Conservation (phyloP, 2,329 filamentous ascomycete genomes). For the Emmonsiellopsis sp. region DNA sequence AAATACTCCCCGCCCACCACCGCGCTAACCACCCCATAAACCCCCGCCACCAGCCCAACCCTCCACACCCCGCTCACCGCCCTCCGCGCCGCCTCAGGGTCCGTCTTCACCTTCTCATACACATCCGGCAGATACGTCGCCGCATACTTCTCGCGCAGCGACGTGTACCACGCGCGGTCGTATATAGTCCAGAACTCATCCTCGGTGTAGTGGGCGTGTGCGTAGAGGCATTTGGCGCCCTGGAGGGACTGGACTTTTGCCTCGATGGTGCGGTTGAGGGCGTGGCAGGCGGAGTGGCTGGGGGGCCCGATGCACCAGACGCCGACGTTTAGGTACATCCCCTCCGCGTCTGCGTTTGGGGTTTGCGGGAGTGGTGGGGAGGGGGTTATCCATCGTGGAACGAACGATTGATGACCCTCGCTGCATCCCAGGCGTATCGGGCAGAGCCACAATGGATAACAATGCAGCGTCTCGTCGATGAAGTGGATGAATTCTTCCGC, state of each 20-base stretch:
- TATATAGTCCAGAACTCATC: conserved; percentile 37
- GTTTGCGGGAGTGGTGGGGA: conserved; percentile 12
- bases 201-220: conserved; percentile 70
- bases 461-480: conserved; percentile 33
- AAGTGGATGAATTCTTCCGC: conserved; percentile 43
- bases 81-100: not conserved
- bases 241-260: conserved; percentile 57
- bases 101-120: conserved; percentile 26
- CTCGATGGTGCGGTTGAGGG: conserved; percentile 63
- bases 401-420: not conserved
- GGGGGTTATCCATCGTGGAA: conserved; percentile 21
- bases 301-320: conserved; percentile 70
- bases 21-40: conserved; percentile 3
- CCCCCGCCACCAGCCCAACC: not conserved
- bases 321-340: conserved; percentile 41
- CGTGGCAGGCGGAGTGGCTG: conserved; percentile 48
- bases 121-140: conserved; percentile 26
- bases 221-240: conserved; percentile 81
- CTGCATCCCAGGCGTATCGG: not conserved
- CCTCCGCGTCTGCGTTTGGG: not conserved
- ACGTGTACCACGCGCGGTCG: conserved; percentile 28
- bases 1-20: not conserved
- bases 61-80: not conserved
- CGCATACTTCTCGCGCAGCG: conserved; percentile 29
- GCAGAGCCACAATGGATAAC: conserved; percentile 52